A percentile compares a stretch with the other conserved stretches of the same genome.
These are phyloP conservation scores for Adansonia madagascariensis DNA, from an alignment of 441 rosid species.

Conservation along the genomic window DNA sequence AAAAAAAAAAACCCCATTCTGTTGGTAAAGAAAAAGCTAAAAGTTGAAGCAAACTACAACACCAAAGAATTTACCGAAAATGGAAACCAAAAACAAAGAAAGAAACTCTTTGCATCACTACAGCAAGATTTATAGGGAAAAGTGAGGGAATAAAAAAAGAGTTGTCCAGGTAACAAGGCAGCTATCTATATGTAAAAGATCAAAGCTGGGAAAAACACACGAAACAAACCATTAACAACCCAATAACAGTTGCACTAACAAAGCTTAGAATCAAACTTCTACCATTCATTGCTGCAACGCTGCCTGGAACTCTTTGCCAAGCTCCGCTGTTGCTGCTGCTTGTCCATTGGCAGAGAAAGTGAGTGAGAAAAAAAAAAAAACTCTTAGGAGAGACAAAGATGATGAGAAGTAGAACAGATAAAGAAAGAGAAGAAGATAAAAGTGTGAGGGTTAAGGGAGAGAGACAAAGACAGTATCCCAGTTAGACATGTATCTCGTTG, in stretches of 20 bases:
- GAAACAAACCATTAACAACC: conserved; percentile 5
- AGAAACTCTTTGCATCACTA: neutral
- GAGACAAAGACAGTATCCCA: conserved; percentile 37
- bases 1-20: neutral
- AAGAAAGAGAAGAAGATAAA: neutral
- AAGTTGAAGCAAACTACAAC: conserved; percentile 10
- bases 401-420: neutral
- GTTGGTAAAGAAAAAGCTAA: neutral
- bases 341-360: conserved; percentile 59
- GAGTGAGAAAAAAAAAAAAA: conserved; percentile 6
- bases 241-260: conserved; percentile 1
- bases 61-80: neutral
- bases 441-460: conserved; percentile 33
- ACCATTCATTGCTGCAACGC: conserved; percentile 84
- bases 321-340: conserved; percentile 41
- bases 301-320: conserved; percentile 79
- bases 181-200: neutral
- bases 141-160: neutral
- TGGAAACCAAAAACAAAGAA: neutral
- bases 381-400: conserved; percentile 14
- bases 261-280: conserved; percentile 1
- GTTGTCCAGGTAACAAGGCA: neutral
- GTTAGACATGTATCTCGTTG: conserved; percentile 41
- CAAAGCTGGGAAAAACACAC: conserved; percentile 3
- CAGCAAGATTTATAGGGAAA: conserved; percentile 16